These are phyloP conservation scores for Endocarpon pusillum DNA, from an alignment of 495 filamentous ascomycete species.

Conservation along the genomic window DNA sequence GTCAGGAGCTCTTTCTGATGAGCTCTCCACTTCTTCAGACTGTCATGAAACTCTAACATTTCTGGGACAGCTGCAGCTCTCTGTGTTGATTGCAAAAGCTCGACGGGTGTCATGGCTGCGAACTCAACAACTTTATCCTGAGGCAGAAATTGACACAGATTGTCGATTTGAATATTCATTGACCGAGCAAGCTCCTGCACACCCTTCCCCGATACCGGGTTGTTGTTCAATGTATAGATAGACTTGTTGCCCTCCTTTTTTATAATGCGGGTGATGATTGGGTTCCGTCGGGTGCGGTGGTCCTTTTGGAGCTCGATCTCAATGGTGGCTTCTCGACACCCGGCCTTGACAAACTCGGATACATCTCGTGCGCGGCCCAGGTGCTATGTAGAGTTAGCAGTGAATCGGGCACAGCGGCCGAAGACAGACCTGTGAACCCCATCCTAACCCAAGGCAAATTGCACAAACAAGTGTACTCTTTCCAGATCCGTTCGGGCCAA, in stretches of 20 bases:
- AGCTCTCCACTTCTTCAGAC: constrained; percentile 50
- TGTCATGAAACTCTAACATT: constrained; percentile 63
- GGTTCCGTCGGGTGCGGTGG: constrained; percentile 35
- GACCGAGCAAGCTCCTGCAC: constrained; percentile 46
- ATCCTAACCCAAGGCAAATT: constrained; percentile 86
- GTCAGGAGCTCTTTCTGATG: constrained; percentile 48
- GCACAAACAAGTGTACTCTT: constrained; percentile 97
- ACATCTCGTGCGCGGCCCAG: constrained; percentile 75
- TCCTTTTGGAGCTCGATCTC: constrained; percentile 70
- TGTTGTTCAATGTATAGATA: constrained; percentile 53
- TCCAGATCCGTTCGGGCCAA: constrained; percentile 92
- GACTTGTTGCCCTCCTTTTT: constrained; percentile 65
- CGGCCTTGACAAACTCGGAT: constrained; percentile 88
- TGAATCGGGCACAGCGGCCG: constrained; percentile 1
- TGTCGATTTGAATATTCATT: constrained; percentile 86
- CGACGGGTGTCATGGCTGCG: constrained; percentile 64
- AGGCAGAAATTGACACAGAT: constrained; percentile 92
- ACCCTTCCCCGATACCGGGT: constrained; percentile 33
- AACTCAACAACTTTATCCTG: constrained; percentile 96
- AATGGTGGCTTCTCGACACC: constrained; percentile 54
- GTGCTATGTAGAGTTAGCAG: constrained; percentile 26
- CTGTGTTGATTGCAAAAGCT: constrained; percentile 72
- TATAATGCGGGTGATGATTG: constrained; percentile 57
- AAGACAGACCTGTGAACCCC: constrained; percentile 42
- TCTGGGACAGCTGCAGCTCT: constrained; percentile 66